phyloP scores from a whole-genome alignment of 768 basidiomycete species.

The Pholiota microspora region DNA sequence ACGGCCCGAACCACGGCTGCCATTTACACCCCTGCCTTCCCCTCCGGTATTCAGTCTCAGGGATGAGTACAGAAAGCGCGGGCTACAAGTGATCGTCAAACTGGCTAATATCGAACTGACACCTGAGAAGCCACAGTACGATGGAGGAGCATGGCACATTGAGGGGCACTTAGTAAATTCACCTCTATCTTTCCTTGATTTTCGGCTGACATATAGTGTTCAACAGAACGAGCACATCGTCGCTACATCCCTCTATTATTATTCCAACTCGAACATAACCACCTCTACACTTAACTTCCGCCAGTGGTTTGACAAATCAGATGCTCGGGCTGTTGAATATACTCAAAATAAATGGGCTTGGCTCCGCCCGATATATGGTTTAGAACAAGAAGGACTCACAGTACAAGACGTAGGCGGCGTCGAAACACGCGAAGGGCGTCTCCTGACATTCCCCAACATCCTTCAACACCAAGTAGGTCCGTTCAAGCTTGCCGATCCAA shows the following conservation, averaged over 20 bases:
- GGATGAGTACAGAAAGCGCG: conserved; percentile 6
- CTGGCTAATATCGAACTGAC: conserved; percentile 29
- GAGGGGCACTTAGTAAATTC: conserved; percentile 25
- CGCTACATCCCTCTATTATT: conserved; percentile 29
- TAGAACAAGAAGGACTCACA: conserved; percentile 17
- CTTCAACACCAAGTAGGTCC: conserved; percentile 37
- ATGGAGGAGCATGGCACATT: conserved; percentile 29
- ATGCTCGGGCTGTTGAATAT: conserved; percentile 11
- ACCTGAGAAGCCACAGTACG: conserved; percentile 27
- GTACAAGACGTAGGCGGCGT: conserved; percentile 32
- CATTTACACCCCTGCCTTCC: conserved; percentile 7
- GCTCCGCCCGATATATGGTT: conserved; percentile 26
- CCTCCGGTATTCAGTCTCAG: conserved; percentile 14
- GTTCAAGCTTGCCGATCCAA: conserved; percentile 34
- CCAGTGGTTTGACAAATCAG: conserved; percentile 10
- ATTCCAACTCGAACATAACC: conserved; percentile 25
- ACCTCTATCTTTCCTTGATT: no score
- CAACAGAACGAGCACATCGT: conserved; percentile 34
- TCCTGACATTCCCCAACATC: conserved; percentile 41
- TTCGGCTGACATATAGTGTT: neutral
- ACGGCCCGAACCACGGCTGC: conserved; percentile 19
- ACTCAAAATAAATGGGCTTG: conserved; percentile 27
- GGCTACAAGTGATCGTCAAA: conserved; percentile 25
- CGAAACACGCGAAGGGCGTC: conserved; percentile 31
- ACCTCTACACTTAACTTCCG: conserved; percentile 23